These are phyloP conservation scores for Tremellales sp. DNA, from an alignment of 1,284 basidiomycete species.

Conservation along the genomic window DNA sequence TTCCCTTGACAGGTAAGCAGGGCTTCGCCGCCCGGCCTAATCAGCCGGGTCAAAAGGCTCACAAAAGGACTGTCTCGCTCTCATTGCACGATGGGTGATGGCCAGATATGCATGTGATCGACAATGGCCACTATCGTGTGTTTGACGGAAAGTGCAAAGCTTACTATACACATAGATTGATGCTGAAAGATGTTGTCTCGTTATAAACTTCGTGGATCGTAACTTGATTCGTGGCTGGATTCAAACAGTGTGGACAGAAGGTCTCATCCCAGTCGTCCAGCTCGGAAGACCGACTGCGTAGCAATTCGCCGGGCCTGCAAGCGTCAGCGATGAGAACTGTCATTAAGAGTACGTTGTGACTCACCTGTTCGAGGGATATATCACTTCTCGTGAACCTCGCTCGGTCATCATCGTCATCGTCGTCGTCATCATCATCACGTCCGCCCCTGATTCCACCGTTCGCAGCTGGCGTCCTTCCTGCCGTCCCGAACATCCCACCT, in stretches of 20 bases:
- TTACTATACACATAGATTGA: no score
- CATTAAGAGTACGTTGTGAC: conserved; percentile 17
- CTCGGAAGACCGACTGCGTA: conserved; percentile 52
- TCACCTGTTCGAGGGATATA: conserved; percentile 81
- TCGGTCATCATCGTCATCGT: conserved; percentile 53
- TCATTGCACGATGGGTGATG: no score
- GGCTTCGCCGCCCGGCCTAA: no score
- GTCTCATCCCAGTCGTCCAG: conserved; percentile 28
- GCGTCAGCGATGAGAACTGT: not conserved
- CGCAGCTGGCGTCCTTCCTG: conserved; percentile 30
- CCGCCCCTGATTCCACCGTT: conserved; percentile 38
- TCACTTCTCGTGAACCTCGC: conserved; percentile 68
- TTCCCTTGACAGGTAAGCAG: no score
- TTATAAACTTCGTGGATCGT: no score
- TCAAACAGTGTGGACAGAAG: not conserved
- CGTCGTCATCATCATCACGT: conserved; percentile 54
- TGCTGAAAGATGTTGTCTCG: not conserved
- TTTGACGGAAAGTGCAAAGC: no score
- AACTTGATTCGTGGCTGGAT: no score
- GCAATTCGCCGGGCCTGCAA: conserved; percentile 51
- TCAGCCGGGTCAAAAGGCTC: no score
- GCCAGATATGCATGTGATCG: no score
- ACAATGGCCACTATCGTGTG: no score
- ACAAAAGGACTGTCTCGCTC: no score
- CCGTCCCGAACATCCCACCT: conserved; percentile 46